These are phyloP conservation scores for Pseudopediastrum boryanum DNA, from an alignment of 139 green algal genomes.

Conservation along the genomic window DNA sequence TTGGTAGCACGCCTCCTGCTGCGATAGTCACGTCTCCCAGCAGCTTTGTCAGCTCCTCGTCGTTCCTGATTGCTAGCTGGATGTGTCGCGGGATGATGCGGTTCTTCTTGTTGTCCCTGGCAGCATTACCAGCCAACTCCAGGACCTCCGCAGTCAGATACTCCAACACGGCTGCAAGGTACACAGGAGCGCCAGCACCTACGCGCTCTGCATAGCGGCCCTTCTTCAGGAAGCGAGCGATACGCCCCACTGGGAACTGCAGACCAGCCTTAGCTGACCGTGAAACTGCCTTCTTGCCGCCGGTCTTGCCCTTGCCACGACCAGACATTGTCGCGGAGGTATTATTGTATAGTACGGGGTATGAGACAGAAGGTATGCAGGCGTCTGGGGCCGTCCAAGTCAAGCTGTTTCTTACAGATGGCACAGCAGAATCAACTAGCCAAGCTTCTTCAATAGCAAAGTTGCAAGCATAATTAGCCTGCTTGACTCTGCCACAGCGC, in stretches of 20 bases:
- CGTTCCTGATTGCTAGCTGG: conserved; percentile 91
- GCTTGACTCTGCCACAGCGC: too few relatives aligned
- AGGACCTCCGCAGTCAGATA: conserved; percentile 77
- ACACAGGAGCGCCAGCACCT: conserved; percentile 70
- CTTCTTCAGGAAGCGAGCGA: conserved; percentile 87
- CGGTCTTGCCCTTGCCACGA: conserved; percentile 21
- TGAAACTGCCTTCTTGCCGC: conserved; percentile 72
- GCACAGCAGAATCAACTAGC: too few relatives aligned
- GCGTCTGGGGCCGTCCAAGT: too few relatives aligned
- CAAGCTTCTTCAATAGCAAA: too few relatives aligned
- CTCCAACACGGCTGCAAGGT: conserved; percentile 69
- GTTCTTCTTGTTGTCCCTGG: conserved; percentile 94
- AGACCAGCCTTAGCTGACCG: conserved; percentile 87
- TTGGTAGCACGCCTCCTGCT: conserved; percentile 37
- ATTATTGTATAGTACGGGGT: neutral
- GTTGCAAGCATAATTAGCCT: too few relatives aligned
- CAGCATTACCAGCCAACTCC: conserved; percentile 85
- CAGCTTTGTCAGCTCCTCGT: conserved; percentile 95
- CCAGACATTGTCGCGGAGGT: conserved; percentile 40
- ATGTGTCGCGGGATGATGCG: conserved; percentile 87
- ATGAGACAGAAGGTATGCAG: neutral
- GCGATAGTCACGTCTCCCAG: too few relatives aligned
- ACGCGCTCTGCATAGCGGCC: conserved; percentile 70
- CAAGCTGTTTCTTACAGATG: too few relatives aligned
- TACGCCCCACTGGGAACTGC: conserved; percentile 86